Evolutionary conservation across 2,329 filamentous ascomycete species (phyloP).

Genomic region (Clarireedia monteithiana): DNA sequence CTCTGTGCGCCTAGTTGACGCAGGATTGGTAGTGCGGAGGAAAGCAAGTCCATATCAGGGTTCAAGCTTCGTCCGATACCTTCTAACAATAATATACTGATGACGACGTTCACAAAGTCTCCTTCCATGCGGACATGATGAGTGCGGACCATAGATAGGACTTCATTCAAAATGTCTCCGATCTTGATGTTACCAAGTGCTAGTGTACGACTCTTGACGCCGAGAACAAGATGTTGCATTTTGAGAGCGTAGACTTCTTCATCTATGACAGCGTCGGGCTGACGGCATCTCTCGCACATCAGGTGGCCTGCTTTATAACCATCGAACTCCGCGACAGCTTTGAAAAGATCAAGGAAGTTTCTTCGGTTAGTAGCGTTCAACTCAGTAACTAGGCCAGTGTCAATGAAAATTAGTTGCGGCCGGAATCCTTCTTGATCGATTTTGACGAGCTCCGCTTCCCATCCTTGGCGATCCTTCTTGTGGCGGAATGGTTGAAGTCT

Average conservation of each 20-base stretch:
- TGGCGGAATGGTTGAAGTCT: constrained; percentile 67
- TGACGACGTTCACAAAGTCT: constrained; percentile 96
- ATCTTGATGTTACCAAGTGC: constrained; percentile 93
- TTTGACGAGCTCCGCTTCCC: constrained; percentile 65
- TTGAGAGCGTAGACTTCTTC: constrained; percentile 86
- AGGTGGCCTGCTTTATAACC: constrained; percentile 90
- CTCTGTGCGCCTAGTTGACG: constrained; percentile 77
- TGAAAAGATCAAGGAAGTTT: constrained; percentile 95
- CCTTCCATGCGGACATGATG: constrained; percentile 95
- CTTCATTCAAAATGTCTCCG: constrained; percentile 86
- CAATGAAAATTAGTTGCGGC: constrained; percentile 94
- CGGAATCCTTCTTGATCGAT: constrained; percentile 84
- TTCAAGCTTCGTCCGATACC: constrained; percentile 86
- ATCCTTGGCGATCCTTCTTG: constrained; percentile 55
- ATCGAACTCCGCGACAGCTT: constrained; percentile 91
- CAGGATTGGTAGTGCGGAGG: constrained; percentile 80
- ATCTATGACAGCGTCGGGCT: constrained; percentile 84
- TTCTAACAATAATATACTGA: constrained; percentile 87
- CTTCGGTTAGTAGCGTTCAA: constrained; percentile 76
- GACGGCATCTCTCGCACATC: constrained; percentile 92
- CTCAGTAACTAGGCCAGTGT: constrained; percentile 91
- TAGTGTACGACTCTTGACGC: constrained; percentile 84
- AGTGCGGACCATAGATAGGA: constrained; percentile 80
- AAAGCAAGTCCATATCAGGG: constrained; percentile 79
- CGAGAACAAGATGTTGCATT: constrained; percentile 93